Evolutionary conservation across 768 basidiomycete genomes (phyloP).

Genomic region (Rubroboletus satanas): DNA sequence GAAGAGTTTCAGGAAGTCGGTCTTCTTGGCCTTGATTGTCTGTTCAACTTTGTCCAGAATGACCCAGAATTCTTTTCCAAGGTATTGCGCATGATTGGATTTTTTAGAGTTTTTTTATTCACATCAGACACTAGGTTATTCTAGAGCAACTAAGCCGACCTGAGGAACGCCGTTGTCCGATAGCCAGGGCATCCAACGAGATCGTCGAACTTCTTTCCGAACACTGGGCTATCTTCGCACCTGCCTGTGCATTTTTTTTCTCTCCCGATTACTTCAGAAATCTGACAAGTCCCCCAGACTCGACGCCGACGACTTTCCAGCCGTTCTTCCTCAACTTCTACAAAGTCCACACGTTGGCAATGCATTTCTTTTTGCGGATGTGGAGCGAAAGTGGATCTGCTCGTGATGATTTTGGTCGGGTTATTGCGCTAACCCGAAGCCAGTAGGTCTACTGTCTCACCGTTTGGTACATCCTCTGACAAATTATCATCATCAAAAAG

Average conservation of each 20-base stretch:
- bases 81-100: constrained; percentile 34
- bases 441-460: constrained; percentile 53
- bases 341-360: constrained; percentile 75
- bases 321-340: constrained; percentile 87
- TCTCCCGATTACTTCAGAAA: not conserved
- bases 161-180: constrained; percentile 71
- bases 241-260: constrained; percentile 59
- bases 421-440: constrained; percentile 74
- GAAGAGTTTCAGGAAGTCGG: constrained; percentile 79
- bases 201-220: constrained; percentile 81
- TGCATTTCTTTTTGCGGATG: constrained; percentile 87
- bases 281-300: constrained; percentile 39
- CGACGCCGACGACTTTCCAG: constrained; percentile 76
- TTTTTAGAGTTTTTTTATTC: not conserved
- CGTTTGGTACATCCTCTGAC: not conserved
- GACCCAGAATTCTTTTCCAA: constrained; percentile 74
- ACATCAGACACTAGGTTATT: constrained; percentile 49
- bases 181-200: constrained; percentile 81
- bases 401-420: constrained; percentile 69
- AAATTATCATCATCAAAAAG: constrained; percentile 35
- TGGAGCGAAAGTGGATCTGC: constrained; percentile 87
- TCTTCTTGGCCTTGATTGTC: constrained; percentile 74
- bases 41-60: constrained; percentile 69
- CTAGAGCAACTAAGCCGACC: constrained; percentile 78
- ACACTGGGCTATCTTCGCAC: constrained; percentile 82